Evolutionary conservation across 331 rosid species (phyloP), one percentile per base, ranked within the genome.

Genomic region (Rosa hybrid): DNA sequence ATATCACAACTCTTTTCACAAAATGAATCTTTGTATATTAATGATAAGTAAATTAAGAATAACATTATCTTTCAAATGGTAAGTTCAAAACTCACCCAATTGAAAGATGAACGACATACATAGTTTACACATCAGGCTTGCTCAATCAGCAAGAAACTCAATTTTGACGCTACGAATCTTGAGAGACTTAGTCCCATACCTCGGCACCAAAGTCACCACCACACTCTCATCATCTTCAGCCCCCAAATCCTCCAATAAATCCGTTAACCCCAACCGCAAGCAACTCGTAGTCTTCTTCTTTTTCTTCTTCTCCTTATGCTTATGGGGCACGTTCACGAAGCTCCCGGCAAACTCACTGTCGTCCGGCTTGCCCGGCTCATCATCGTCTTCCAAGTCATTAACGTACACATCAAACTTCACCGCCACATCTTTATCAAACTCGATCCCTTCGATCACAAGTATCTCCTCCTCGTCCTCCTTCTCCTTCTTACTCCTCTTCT

Each of bases 391-490:
- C 75, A 89, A 92, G 12, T 90, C 92, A 44, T 93, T 91, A n/a
- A 91, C 71, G 2, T 56, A 82, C 56, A 89, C 94, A 44, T 93
- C 96, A 25, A 91, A 93, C 73, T 89, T 93, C 76, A 91, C 81
- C 0, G 74, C 23, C 0, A 0, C 0, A 4, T 82, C 80, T 10
- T 81, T 71, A 0, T 87, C 94, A 54, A 83, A 86, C 63, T 84
- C 88, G 14, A 93, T 89, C 68, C 91, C 92, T 2, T 78, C 86
- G 57, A 93, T 83, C 78, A 86, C 88, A 46, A 93, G 41, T 18
- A 91, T 79, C 80, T 93, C 97, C 72, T 92, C 97, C 38, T 88
- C 72, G 0, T 89, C 90, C 2, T 93, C 96, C 79, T 93, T 90
- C 84, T 88, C 89, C 68, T 86, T 82, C 84, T 50, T 80, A 70